Evolutionary conservation across 1,284 basidiomycete species (phyloP), one percentile per base, ranked within the genome.

Genomic region (Thelephora terrestris): DNA sequence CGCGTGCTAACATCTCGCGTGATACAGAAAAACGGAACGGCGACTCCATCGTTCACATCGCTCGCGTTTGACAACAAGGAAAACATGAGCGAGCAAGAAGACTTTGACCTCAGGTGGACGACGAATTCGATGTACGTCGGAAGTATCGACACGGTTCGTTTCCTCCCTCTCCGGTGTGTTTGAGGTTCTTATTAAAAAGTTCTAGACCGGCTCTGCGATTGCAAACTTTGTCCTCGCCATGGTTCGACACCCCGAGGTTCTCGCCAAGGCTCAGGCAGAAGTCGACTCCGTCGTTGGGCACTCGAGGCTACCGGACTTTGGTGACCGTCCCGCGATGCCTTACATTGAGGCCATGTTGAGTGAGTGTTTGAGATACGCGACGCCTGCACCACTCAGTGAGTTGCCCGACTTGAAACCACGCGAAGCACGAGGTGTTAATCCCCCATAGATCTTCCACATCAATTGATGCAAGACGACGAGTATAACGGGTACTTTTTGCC

Each of bases 251-350:
- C 68, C 68, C 2, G 54, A 59, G 6, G 60, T 61, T 3, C 60
- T 64, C 47, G 57, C 51, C 23, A 64, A 61, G 50, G 62, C 64
- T 3, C 63, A 63, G 37, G 55, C 56, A 45, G 68, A 70, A 56
- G 61, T 69, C 23, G 67, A 68, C 50, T 44, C 47, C 17, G 61
- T 64, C 4, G 59, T 64, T 7, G 60, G 62, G 42, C 29, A 37
- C 17, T 58, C 59, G 32, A 53, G 60, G 14, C 54, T 65, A 47
- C 60, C 62, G 10, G 56, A 56, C 14, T 55, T 61, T 43, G 54
- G 59, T 23, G 65, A 66, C 43, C 56, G 63, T 37, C 49, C 49
- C 1, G 59, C 60, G 14, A 56, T 69, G 47, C 61, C 63, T 24
- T 70, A 68, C 58, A 55, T 63, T 23, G 60, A 63, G 23, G 52